Conservation (phyloP, 768 basidiomycete species). For the Mycena albidolilacea region DNA sequence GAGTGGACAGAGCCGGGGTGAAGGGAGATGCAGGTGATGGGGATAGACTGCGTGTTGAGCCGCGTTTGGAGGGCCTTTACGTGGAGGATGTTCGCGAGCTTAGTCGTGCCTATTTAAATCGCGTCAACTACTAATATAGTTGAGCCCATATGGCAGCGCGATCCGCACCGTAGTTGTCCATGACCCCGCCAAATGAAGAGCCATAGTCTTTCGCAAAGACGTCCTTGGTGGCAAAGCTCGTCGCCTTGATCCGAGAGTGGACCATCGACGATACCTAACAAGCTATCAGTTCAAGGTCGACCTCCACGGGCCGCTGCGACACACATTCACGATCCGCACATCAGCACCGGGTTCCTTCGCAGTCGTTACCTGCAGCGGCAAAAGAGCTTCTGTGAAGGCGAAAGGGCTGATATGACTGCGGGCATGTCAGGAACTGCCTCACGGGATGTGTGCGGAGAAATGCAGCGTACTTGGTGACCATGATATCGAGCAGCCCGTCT, state of each 20-base stretch:
- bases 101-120: slow-evolving; percentile 41
- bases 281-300: no score
- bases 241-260: slow-evolving; percentile 24
- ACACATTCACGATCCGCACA: slow-evolving; percentile 68
- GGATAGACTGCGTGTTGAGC: slow-evolving; percentile 45
- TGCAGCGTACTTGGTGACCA: slow-evolving; percentile 41
- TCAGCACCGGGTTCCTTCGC: slow-evolving; percentile 59
- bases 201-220: slow-evolving; percentile 38
- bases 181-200: no score
- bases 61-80: slow-evolving; percentile 59
- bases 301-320: no score
- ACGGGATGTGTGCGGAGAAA: background rate
- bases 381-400: slow-evolving; percentile 61
- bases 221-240: slow-evolving; percentile 33
- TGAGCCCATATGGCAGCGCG: no score
- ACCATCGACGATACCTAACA: slow-evolving; percentile 37
- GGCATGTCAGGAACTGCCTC: background rate
- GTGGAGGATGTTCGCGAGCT: slow-evolving; percentile 45
- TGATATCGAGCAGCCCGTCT: slow-evolving; percentile 36
- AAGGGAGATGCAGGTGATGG: slow-evolving; percentile 46
- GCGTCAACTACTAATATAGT: no score
- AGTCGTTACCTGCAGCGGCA: slow-evolving; percentile 64
- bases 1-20: slow-evolving; percentile 52
- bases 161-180: no score
- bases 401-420: slow-evolving; percentile 63